Conservation (phyloP, 768 basidiomycete genomes). For the Termitomyces sp. region DNA sequence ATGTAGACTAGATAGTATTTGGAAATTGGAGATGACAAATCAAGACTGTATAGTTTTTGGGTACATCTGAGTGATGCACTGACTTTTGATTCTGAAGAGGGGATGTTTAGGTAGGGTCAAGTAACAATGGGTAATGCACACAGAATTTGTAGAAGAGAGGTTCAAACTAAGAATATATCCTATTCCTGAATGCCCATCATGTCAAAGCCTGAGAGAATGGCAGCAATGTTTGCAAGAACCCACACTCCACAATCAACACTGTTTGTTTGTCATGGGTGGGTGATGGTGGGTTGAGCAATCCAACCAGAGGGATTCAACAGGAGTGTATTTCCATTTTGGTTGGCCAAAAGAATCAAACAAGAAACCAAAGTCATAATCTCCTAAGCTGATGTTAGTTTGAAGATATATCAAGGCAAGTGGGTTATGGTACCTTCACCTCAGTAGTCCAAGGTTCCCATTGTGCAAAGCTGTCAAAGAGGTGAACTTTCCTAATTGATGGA, state of each 20-base stretch:
- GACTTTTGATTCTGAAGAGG: too few species aligned
- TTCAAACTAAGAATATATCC: background rate
- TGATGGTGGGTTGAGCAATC: background rate
- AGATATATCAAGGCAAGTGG: too few species aligned
- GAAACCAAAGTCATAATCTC: conserved; percentile 1
- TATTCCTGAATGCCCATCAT: background rate
- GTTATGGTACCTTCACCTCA: background rate
- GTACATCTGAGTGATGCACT: too few species aligned
- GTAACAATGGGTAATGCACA: background rate
- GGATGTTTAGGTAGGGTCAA: too few species aligned
- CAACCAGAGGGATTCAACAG: background rate
- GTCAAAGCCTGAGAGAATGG: background rate
- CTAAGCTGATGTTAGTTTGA: background rate
- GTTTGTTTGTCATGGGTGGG: background rate
- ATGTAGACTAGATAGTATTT: too few species aligned
- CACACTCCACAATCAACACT: background rate
- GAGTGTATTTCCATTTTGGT: background rate
- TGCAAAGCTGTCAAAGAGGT: conserved; percentile 32
- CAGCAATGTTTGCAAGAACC: conserved; percentile 1
- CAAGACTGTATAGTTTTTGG: too few species aligned
- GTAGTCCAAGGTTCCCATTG: conserved; percentile 4
- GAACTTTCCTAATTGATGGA: conserved; percentile 15
- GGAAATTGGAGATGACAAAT: too few species aligned
- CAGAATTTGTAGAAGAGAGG: background rate
- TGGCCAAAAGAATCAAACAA: background rate